Base-by-base conservation (phyloP, 768 basidiomycete species). In the Suillus decipiens region DNA sequence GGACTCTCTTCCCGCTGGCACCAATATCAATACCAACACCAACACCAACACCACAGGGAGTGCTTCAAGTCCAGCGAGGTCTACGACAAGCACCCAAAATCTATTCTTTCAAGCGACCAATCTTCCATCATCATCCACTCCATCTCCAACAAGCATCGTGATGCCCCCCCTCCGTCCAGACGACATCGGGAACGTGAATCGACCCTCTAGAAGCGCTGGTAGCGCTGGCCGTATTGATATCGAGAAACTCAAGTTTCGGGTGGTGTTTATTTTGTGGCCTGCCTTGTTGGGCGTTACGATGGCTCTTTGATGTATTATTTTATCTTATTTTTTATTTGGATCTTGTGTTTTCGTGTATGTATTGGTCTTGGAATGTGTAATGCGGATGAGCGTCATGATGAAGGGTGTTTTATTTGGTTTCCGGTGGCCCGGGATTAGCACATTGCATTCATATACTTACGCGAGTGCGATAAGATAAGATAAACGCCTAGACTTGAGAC, bases 221-320 rank as follows among this genome's bases (percentile, higher is more conserved):
- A 28, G 28, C 28, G 28, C 28, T 3, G 64, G 67, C 22, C 69
- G 72, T 8, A 50, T 76, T 24, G 71, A 78, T 58, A 63, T 75
- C 22, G 79, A 77, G 59, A 73, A 71, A 66, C 68, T 78, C 64
- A 81, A 79, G 66, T 83, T 84, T 69, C 72, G 79, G 11, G 63
- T 85, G 54, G 76, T 83, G 63, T 84, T 83, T 61, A 76, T 86
- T 64, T 71, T 83, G 28, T 86, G 85, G 83, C 84, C 86, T 39
- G 79, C 83, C 8, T 69, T 87, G 59, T 76, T 87, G 60, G 87
- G 86, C 2, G 72, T 86, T 51, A 79, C 82, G 41, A 80, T 88
- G 81, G 84, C 84, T 5, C 67, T 85, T 37, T 22, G 17, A 7
- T 62, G n/a, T 34, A 11, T 45, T 22, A 42, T 33, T 57, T 28